Conservation (phyloP, 495 filamentous ascomycete genomes). For the Penicillium taxi region DNA sequence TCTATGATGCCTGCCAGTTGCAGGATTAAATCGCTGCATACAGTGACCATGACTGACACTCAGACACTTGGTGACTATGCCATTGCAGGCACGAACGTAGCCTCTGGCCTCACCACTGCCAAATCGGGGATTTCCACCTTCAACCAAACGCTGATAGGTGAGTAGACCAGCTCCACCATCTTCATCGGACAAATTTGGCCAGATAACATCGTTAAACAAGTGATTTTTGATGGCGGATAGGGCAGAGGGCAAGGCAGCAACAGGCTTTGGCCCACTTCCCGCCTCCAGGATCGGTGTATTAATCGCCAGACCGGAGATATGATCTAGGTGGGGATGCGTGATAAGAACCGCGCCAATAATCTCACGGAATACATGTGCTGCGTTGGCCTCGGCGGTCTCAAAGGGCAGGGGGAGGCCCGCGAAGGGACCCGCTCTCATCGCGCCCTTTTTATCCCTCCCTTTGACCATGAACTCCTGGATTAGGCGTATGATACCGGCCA, state of each 20-base stretch:
- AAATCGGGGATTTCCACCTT: slow-evolving; percentile 76
- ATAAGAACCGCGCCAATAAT: slow-evolving; percentile 83
- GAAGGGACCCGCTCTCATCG: slow-evolving; percentile 55
- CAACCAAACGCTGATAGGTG: slow-evolving; percentile 78
- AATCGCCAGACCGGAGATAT: slow-evolving; percentile 82
- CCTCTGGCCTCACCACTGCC: slow-evolving; percentile 67
- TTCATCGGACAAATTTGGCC: slow-evolving; percentile 96
- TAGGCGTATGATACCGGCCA: slow-evolving; percentile 71
- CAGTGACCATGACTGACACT: slow-evolving; percentile 82
- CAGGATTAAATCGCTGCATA: slow-evolving; percentile 54
- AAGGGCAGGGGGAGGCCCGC: slow-evolving; percentile 59
- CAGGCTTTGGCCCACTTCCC: slow-evolving; percentile 65
- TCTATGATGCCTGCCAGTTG: slow-evolving; percentile 49
- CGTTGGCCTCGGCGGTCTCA: slow-evolving; percentile 61
- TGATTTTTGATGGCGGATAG: slow-evolving; percentile 84
- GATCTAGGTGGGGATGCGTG: slow-evolving; percentile 91
- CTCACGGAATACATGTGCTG: slow-evolving; percentile 63
- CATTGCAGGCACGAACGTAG: slow-evolving; percentile 79
- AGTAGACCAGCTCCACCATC: slow-evolving; percentile 88
- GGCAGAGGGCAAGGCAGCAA: slow-evolving; percentile 77
- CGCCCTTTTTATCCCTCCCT: slow-evolving; percentile 20
- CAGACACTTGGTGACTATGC: slow-evolving; percentile 68
- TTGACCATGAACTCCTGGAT: slow-evolving; percentile 46
- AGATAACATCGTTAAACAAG: slow-evolving; percentile 96
- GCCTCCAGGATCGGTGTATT: slow-evolving; percentile 77